Evolutionary conservation across 2,329 filamentous ascomycete species (phyloP).

Genomic region (Colletotrichum ledebouriae): DNA sequence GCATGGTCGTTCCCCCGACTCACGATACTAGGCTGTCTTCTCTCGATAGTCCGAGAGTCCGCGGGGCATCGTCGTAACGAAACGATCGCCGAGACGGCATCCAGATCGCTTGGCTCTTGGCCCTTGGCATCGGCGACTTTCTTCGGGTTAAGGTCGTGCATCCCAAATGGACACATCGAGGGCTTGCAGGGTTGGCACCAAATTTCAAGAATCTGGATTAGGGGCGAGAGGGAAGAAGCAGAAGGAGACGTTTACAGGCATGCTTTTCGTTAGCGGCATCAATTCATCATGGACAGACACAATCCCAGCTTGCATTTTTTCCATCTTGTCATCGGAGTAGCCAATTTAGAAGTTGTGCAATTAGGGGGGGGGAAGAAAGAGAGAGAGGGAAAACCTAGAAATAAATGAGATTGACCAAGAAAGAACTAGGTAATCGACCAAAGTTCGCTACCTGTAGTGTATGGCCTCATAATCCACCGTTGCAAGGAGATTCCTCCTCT

Average conservation of each 20-base stretch:
- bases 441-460: no score
- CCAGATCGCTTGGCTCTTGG: conserved; percentile 25
- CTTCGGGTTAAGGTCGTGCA: neutral
- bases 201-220: neutral
- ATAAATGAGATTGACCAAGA: conserved; percentile 13
- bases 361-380: neutral
- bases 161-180: neutral
- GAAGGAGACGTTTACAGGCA: conserved; percentile 2
- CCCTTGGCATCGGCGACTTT: conserved; percentile 18
- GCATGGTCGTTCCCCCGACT: neutral
- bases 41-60: neutral
- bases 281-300: neutral
- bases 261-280: neutral
- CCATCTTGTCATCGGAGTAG: neutral
- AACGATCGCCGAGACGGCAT: conserved; percentile 26
- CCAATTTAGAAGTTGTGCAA: neutral
- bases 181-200: no score
- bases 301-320: neutral
- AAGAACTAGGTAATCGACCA: neutral
- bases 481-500: no score
- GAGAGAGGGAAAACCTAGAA: neutral
- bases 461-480: no score
- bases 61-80: conserved; percentile 25
- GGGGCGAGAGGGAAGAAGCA: neutral
- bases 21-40: neutral